Percentiles rank a stretch among this genome's conserved stretches.
These are phyloP conservation scores for Anthracocystis setariae DNA, from an alignment of 1,284 basidiomycete genomes.

Conservation along the genomic window DNA sequence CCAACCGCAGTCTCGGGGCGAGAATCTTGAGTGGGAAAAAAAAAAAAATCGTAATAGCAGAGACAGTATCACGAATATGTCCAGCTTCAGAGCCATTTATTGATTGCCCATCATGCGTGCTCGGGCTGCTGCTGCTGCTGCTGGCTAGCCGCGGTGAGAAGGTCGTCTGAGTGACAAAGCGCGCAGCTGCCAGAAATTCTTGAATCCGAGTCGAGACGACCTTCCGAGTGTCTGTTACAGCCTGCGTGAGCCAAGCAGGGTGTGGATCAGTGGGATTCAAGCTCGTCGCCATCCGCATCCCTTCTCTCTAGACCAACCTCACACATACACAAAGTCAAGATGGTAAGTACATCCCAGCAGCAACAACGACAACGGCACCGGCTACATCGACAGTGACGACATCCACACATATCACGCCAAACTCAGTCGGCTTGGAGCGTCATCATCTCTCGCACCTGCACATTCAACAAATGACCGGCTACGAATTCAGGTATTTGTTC, in stretches of 20 bases:
- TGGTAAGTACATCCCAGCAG: conserved; percentile 39
- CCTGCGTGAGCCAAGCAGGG: conserved; percentile 2
- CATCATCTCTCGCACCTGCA: neutral
- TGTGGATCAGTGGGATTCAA: conserved; percentile 12
- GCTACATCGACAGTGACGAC: conserved; percentile 15
- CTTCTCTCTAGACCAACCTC: conserved; percentile 43
- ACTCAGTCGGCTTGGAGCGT: neutral
- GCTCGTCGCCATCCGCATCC: conserved; percentile 27
- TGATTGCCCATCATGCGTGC: too few species aligned
- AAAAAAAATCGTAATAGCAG: conserved; percentile 8
- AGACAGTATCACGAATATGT: conserved; percentile 10
- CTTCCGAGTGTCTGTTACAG: neutral
- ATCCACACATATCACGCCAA: neutral
- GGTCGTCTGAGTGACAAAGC: neutral
- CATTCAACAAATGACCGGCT: neutral
- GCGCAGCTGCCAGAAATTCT: neutral
- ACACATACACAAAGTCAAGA: conserved; percentile 51
- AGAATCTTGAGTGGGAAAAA: neutral
- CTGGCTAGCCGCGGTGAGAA: too few species aligned
- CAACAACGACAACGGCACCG: conserved; percentile 7
- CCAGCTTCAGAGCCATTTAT: neutral
- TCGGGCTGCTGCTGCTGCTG: too few species aligned
- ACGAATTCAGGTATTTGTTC: too few species aligned
- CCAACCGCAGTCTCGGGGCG: neutral
- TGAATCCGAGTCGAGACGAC: conserved; percentile 1